A percentile compares a stretch with the other conserved stretches of the same genome.
phyloP scores from a whole-genome alignment of 352 stramenopile genomes.

The Phytopythium montanum region DNA sequence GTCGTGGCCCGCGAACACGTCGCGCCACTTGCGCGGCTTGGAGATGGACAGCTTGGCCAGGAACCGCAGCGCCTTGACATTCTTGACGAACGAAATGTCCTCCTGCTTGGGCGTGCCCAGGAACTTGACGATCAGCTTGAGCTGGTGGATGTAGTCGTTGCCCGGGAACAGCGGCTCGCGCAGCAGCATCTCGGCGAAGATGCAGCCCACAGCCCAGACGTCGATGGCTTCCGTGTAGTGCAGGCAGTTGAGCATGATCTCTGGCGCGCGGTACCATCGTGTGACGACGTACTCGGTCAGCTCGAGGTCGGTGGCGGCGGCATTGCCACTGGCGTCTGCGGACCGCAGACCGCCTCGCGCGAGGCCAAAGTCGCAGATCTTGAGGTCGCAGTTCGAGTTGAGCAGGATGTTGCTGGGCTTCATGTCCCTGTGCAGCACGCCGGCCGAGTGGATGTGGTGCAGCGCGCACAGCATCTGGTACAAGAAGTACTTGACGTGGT shows the following conservation, averaged over 20 bases:
- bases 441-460: conserved; percentile 95
- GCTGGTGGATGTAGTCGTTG: conserved; percentile 83
- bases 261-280: conserved; percentile 83
- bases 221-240: conserved; percentile 94
- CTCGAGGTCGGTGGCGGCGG: conserved; percentile 39
- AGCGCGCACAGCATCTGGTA: conserved; percentile 81
- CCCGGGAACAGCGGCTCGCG: conserved; percentile 95
- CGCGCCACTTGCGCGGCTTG: conserved; percentile 66
- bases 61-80: conserved; percentile 88
- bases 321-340: background rate
- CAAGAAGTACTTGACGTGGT: conserved; percentile 83
- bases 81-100: conserved; percentile 84
- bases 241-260: conserved; percentile 95
- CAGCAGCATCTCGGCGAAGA: conserved; percentile 97
- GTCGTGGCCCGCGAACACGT: conserved; percentile 43
- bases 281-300: conserved; percentile 69
- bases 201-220: conserved; percentile 95
- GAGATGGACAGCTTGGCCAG: conserved; percentile 75
- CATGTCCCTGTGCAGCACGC: conserved; percentile 78
- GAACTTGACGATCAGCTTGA: conserved; percentile 80
- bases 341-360: conserved; percentile 53
- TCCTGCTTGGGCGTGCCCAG: conserved; percentile 68
- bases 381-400: conserved; percentile 80
- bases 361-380: conserved; percentile 77
- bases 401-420: conserved; percentile 82